Percentiles rank a stretch among this genome's conserved stretches.
Evolutionary conservation across 768 basidiomycete genomes (phyloP).

Genomic region (Fomitopsis pulvina): DNA sequence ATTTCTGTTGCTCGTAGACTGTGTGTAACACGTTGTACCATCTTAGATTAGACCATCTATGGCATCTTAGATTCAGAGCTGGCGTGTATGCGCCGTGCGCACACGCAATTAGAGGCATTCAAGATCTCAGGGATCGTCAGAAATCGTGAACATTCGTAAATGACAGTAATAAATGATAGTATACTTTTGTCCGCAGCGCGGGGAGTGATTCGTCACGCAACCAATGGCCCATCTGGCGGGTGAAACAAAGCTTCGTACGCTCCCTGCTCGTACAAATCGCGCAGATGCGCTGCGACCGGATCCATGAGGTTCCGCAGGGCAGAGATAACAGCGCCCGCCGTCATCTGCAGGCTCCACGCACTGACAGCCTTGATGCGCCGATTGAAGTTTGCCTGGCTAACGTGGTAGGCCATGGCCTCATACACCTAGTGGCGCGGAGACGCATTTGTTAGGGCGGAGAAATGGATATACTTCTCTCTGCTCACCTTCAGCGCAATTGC

Average conservation of each 20-base stretch:
- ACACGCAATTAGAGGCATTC: too few relatives aligned
- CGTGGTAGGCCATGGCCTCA: slow-evolving; percentile 92
- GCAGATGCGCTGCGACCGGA: slow-evolving; percentile 38
- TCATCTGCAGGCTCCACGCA: slow-evolving; percentile 92
- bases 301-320: slow-evolving; percentile 74
- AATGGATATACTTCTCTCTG: not conserved
- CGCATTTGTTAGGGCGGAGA: not conserved
- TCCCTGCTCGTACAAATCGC: slow-evolving; percentile 25
- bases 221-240: not conserved
- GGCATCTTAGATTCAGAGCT: not conserved
- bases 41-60: not conserved
- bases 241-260: slow-evolving; percentile 7
- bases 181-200: not conserved
- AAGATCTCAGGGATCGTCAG: too few relatives aligned
- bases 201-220: not conserved
- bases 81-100: not conserved
- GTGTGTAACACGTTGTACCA: not conserved
- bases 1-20: not conserved
- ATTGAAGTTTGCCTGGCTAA: slow-evolving; percentile 84
- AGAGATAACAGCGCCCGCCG: slow-evolving; percentile 78
- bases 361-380: slow-evolving; percentile 86
- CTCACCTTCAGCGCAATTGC: slow-evolving; percentile 79
- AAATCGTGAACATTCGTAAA: not conserved
- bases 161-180: not conserved
- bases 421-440: slow-evolving; percentile 48